Evolutionary conservation across 2,329 filamentous ascomycete species (phyloP), one percentile per base, ranked within the genome.

Genomic region (Penicillium vulpinum): DNA sequence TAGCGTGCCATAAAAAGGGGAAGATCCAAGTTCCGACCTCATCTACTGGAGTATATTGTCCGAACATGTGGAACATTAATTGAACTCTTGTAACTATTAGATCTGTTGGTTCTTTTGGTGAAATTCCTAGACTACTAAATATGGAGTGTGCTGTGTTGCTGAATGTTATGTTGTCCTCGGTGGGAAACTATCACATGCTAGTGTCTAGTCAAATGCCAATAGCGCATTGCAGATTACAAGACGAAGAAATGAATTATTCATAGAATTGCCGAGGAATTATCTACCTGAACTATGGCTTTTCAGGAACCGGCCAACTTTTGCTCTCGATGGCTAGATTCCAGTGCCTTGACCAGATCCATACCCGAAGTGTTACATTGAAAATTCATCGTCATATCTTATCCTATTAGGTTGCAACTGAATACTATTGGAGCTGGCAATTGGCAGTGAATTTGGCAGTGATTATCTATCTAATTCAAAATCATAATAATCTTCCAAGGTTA

Each of bases 1-100:
- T 70, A 70, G 69, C 62, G 65, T 51, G 40, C 21, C 54, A 53
- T 51, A 66, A 71, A 71, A 70, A 65, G 70, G 70, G 64, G 64
- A 57, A 62, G 59, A 58, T 53, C 51, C 51, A 39, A 39, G 24
- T 46, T 65, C 61, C 62, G 61, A 58, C 46, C 41, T 35, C 41
- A 52, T 35, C 36, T n/a, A 39, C 29, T 9, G 10, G 28, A 16
- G 43, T 45, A 31, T 29, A 31, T 46, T 46, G 29, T 46, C 29
- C 44, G 13, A 33, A 46, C 15, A n/a, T 46, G 1, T 33, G 29
- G n/a, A 45, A 24, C 28, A 11, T 4, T 28, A 28, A 8, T 28
- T 16, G 15, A 8, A 8, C 15, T 26, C 22, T 28, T 48, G 16
- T 29, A 28, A 16, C 24, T 21, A 29, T 18, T 4, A 21, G 5